Evolutionary conservation across 176 grass and related monocot genomes (phyloP).

Genomic region (Triticum urartu): DNA sequence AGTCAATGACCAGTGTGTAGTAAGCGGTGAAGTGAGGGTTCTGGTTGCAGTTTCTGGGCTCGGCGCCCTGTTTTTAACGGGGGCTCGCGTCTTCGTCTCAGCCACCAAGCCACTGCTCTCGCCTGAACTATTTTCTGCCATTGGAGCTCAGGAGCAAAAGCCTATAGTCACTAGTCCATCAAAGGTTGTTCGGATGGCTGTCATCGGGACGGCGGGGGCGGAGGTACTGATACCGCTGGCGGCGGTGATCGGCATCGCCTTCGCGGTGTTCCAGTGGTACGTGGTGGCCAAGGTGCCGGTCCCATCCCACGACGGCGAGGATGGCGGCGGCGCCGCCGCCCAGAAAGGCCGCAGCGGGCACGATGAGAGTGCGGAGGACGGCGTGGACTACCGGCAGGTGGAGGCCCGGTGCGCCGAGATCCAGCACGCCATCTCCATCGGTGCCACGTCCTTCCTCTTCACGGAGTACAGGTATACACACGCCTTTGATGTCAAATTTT

Average conservation of each 20-base stretch:
- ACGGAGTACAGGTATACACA: neutral
- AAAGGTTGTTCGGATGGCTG: neutral
- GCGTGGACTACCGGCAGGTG: conserved; percentile 13
- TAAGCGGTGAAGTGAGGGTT: neutral
- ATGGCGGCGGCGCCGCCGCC: neutral
- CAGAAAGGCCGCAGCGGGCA: neutral
- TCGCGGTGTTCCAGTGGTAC: conserved; percentile 50
- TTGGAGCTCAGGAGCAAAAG: too few species aligned
- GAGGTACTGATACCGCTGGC: conserved; percentile 37
- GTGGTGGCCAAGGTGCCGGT: conserved; percentile 35
- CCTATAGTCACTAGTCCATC: too few species aligned
- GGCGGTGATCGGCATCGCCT: conserved; percentile 39
- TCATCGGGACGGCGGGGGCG: conserved; percentile 2
- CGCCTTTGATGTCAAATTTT: neutral
- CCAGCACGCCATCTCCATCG: conserved; percentile 50
- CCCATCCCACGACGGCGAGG: conserved; percentile 7
- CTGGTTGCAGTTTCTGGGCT: neutral
- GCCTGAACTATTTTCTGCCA: neutral
- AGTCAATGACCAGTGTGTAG: neutral
- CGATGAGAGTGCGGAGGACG: conserved; percentile 33
- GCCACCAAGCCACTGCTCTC: neutral
- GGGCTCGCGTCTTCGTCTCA: neutral
- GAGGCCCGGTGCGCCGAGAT: conserved; percentile 50
- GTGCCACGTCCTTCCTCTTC: neutral
- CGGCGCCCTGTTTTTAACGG: neutral